Base-by-base conservation (phyloP, 768 basidiomycete genomes). In the Boletus rubropictus region DNA sequence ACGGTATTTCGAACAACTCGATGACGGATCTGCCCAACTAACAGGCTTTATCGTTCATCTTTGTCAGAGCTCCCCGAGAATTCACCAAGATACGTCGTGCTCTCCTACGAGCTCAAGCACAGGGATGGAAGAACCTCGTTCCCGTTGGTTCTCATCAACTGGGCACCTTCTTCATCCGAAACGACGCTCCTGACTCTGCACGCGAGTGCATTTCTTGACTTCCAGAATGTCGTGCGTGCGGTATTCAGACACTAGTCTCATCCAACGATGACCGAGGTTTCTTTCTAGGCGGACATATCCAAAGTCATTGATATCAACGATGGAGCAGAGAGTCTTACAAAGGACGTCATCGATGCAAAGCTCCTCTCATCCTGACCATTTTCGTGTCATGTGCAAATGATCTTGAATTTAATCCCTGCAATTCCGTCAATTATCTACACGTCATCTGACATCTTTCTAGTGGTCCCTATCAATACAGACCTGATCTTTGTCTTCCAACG, bases 121-220 rank as follows among this genome's bases (percentile, higher is more conserved):
- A 62, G 62, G 8, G 92, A 95, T 58, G 92, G 91, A 3, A 75
- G 93, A 39, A 87, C 75, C 50, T 92, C 89, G 1, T 89, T 84
- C 56, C 92, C 92, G 2, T 72, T 96, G 10, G 81, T 89, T 11
- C 73, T 95, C 39, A 70, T 96, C 64, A 93, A 94, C 70, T 96
- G 92, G 92, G 78, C 80, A 21, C 93, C 91, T 15, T 75, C 71
- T 3, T 75, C 82, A 7, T 84, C 82, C 56, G 90, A 93, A 63
- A 90, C 78, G 25, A 77, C 80, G 22, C 70, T 89, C 55, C 70
- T 79, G 49, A 89, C 90, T 5, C 73, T 95, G 5, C 88, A 96
- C 56, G 91, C 91, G 3, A 90, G 87, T 52, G 85, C 84, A 29
- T 70, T 88, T 34, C 60, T 89, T 42, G 78, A 84, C 53, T 94